Percentiles rank a stretch among this genome's conserved stretches.
These are phyloP conservation scores for Darksidea phi DNA, from an alignment of 495 filamentous ascomycete species.

Conservation along the genomic window DNA sequence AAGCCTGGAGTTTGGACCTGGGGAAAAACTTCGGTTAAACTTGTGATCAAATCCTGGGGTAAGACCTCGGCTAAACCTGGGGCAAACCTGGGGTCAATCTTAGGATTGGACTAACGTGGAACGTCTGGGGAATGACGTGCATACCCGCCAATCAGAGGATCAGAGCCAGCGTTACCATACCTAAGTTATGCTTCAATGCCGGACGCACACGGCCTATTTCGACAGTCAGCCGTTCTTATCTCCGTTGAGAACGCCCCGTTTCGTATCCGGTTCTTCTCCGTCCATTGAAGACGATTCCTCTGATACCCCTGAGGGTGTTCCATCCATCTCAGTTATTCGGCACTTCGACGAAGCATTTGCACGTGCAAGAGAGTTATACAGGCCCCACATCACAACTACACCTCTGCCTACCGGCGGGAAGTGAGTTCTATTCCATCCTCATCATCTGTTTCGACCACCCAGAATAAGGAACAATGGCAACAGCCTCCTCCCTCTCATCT, in stretches of 20 bases:
- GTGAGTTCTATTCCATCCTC: neutral
- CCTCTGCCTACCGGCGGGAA: neutral
- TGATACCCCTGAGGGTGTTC: neutral
- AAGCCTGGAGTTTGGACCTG: neutral
- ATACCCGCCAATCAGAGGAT: too few species aligned
- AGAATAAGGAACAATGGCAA: neutral
- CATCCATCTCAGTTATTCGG: neutral
- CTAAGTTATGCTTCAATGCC: neutral
- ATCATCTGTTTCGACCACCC: neutral
- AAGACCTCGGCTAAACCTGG: neutral
- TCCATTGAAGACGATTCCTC: neutral
- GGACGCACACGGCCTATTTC: neutral
- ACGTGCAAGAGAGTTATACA: neutral
- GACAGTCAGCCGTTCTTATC: neutral
- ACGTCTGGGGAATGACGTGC: too few species aligned
- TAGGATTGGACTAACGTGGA: too few species aligned
- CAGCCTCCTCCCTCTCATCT: neutral
- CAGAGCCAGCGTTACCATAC: neutral
- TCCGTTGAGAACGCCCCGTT: neutral
- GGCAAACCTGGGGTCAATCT: neutral
- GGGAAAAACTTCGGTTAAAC: neutral
- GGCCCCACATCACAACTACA: neutral
- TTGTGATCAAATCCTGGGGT: neutral
- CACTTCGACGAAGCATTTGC: neutral
- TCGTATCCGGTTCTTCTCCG: neutral